Percentiles rank a stretch among this genome's conserved stretches.
Conservation (phyloP, 345 rosid genomes). For the Salix brachista region DNA sequence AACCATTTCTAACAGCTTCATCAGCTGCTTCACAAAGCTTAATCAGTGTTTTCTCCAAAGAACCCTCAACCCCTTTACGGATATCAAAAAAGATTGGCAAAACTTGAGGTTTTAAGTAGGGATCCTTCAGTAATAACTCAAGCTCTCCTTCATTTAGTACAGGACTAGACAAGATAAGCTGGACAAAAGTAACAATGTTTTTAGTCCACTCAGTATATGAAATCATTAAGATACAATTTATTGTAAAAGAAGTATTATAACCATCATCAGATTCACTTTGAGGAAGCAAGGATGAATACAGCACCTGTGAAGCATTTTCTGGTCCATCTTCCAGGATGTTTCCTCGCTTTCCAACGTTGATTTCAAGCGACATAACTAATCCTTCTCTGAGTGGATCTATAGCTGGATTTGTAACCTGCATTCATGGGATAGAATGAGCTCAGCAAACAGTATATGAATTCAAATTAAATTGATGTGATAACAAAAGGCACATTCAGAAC, state of each 20-base stretch:
- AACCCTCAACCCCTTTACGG: conserved; percentile 86
- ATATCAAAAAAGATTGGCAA: conserved; percentile 81
- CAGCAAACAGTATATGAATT: not conserved
- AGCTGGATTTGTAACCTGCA: conserved; percentile 96
- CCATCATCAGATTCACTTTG: conserved; percentile 2
- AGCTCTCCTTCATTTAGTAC: conserved; percentile 87
- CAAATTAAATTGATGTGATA: not conserved
- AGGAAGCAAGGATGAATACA: conserved; percentile 12
- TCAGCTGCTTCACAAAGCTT: conserved; percentile 93
- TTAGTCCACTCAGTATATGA: conserved; percentile 6
- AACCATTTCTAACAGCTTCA: conserved; percentile 96
- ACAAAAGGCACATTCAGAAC: not conserved
- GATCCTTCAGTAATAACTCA: conserved; percentile 71
- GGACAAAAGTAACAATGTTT: conserved; percentile 16
- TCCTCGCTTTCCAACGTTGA: conserved; percentile 88
- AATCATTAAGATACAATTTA: not conserved
- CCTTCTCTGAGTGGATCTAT: conserved; percentile 98
- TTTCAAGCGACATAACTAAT: conserved; percentile 95
- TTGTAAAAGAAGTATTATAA: conserved; percentile 3
- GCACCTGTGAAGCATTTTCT: conserved; percentile 92
- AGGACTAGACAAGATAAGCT: conserved; percentile 85
- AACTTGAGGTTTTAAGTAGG: conserved; percentile 57
- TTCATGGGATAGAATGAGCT: conserved; percentile 10
- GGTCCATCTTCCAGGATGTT: conserved; percentile 91
- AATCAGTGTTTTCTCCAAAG: conserved; percentile 64